Base-by-base conservation (phyloP, 352 stramenopile species). In the Pythium folliculosum region DNA sequence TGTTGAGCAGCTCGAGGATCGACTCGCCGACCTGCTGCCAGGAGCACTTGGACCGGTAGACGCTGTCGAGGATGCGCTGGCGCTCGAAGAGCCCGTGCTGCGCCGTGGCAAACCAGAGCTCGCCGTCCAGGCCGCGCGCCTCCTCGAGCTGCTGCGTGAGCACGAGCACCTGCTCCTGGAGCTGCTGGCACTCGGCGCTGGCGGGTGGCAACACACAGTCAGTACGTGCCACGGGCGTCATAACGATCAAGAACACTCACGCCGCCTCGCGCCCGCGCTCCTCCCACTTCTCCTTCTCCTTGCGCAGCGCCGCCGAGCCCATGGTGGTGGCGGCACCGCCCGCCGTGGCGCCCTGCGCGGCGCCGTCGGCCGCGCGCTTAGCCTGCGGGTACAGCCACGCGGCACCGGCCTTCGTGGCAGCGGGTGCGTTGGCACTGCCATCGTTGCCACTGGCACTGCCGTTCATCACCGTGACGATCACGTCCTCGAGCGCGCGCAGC, bases 241-340 rank as follows among this genome's bases (percentile, higher is more conserved):
- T 27, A 30, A n/a, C 23, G 44, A 30, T 17, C 5, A 23, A 13
- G 5, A 1, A 13, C 0, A 69, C 77, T 35, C 56, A 86, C 78
- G 65, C 67, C 16, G 84, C 77, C 73, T 92, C 81, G 47, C 65
- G 50, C 3, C 74, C 76, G 3, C 77, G 77, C 35, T 90, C 69
- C 57, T 90, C 81, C 78, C 78, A 89, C 44, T 90, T 90, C 30
- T 90, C 82, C 47, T 86, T 86, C 50, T 90, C 81, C 44, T 78
- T 77, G 30, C 76, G 73, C 54, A 81, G 51, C 1, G 55, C 64
- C 52, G 75, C 60, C 35, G 50, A 53, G 54, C 58, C 50, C 43
- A 48, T 21, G 62, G 53, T 12, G 10, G 25, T 9, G 17, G 58
- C 65, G 17, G 44, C 13, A 7, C 40, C n/a, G n/a, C n/a, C n/a